These are phyloP conservation scores for Tuber microsphaerosporum DNA, from an alignment of 495 filamentous ascomycete genomes.

Conservation along the genomic window DNA sequence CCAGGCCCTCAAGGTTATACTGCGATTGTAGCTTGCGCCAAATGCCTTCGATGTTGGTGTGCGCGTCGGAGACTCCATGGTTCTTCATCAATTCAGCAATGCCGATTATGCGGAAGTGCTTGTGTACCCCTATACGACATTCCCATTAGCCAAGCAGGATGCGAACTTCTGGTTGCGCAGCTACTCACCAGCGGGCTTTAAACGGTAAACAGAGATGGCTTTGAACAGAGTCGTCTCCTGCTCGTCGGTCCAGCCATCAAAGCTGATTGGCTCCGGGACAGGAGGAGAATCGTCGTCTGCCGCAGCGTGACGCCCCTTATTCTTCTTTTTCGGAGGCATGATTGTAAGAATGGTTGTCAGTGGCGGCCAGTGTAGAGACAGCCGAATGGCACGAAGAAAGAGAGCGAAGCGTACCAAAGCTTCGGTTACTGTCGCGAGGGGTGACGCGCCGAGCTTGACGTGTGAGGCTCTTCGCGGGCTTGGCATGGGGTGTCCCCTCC, in stretches of 20 bases:
- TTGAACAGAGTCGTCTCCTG: constrained; percentile 89
- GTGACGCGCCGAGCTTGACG: constrained; percentile 1
- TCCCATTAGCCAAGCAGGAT: neutral
- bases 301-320: constrained; percentile 42
- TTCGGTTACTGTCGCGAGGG: neutral
- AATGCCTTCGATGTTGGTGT: constrained; percentile 82
- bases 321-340: constrained; percentile 73
- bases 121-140: constrained; percentile 69
- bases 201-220: constrained; percentile 64
- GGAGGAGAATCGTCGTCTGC: constrained; percentile 45
- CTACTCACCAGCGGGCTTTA: constrained; percentile 81
- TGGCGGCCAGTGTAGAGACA: constrained; percentile 1
- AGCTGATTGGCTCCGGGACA: constrained; percentile 46
- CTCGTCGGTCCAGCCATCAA: constrained; percentile 88
- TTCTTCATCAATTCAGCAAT: constrained; percentile 79
- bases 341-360: constrained; percentile 6
- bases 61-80: constrained; percentile 73
- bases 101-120: constrained; percentile 90
- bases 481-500: neutral
- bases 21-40: constrained; percentile 78
- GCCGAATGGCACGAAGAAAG: neutral
- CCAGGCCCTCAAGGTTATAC: constrained; percentile 81
- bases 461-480: constrained; percentile 10
- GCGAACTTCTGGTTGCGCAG: neutral
- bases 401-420: neutral